phyloP scores from a whole-genome alignment of 805 yeast species.

The Monosporozyma solicola region DNA sequence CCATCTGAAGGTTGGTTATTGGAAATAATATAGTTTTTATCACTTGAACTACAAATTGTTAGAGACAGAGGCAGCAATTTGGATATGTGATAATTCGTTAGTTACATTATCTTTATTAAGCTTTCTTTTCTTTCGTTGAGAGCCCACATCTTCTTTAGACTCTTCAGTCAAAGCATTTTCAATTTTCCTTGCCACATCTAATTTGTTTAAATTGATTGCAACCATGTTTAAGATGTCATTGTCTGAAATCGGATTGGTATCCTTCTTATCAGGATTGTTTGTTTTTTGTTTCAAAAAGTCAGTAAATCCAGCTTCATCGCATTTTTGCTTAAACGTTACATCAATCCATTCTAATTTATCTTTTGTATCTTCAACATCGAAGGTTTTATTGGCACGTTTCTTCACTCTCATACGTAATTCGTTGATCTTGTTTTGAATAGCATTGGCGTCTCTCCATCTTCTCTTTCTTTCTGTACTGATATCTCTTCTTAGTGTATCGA shows the following conservation, averaged over 20 bases:
- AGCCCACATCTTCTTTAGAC: background rate
- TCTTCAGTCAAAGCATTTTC: constrained; percentile 22
- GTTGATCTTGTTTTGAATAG: constrained; percentile 75
- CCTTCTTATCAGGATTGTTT: constrained; percentile 5
- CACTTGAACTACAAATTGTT: background rate
- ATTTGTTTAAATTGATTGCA: constrained; percentile 18
- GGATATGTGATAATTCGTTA: background rate
- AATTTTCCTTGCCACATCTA: constrained; percentile 23
- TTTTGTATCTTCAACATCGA: constrained; percentile 50
- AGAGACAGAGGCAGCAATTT: background rate
- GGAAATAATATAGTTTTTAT: background rate
- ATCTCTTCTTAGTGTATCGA: constrained; percentile 18
- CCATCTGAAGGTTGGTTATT: background rate
- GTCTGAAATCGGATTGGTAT: constrained; percentile 18
- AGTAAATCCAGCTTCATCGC: constrained; percentile 2
- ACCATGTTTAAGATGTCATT: constrained; percentile 25
- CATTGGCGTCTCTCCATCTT: constrained; percentile 43
- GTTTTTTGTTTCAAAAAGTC: constrained; percentile 2
- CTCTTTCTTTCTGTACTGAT: constrained; percentile 28
- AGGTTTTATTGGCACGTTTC: constrained; percentile 59
- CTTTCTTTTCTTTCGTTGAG: constrained; percentile 6
- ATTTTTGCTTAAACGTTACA: constrained; percentile 57
- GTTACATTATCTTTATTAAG: background rate
- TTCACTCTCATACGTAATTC: constrained; percentile 73
- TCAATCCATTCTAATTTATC: constrained; percentile 65